Percentiles rank a stretch among this genome's conserved stretches.
These are phyloP conservation scores for Fusarium devonianum DNA, from an alignment of 2,329 filamentous ascomycete genomes.

Conservation along the genomic window DNA sequence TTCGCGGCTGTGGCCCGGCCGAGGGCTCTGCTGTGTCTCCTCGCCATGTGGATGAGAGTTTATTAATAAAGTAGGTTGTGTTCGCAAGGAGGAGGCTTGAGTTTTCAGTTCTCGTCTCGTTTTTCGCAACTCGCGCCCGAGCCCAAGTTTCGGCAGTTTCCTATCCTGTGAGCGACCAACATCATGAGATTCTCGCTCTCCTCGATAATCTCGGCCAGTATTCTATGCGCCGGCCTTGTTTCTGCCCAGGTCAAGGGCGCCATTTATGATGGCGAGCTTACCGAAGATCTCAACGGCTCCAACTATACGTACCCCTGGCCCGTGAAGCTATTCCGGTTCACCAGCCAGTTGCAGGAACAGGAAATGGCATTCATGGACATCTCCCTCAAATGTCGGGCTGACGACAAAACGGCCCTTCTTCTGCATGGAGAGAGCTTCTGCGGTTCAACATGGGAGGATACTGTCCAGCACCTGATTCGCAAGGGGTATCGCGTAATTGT, in stretches of 20 bases:
- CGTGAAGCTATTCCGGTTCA: slow-evolving; percentile 56
- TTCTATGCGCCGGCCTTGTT: slow-evolving; percentile 30
- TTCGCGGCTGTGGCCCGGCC: not conserved
- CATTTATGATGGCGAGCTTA: slow-evolving; percentile 49
- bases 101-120: not conserved
- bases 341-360: slow-evolving; percentile 55
- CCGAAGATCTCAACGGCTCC: slow-evolving; percentile 55
- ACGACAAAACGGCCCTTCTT: slow-evolving; percentile 54
- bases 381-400: slow-evolving; percentile 44
- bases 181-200: slow-evolving; percentile 40
- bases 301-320: slow-evolving; percentile 63
- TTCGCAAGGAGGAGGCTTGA: not conserved
- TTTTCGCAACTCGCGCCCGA: too few relatives aligned
- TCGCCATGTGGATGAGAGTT: not conserved
- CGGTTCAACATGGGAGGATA: slow-evolving; percentile 59
- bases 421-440: slow-evolving; percentile 66
- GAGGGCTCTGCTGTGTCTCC: not conserved
- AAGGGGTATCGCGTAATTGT: slow-evolving; percentile 60
- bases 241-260: slow-evolving; percentile 41
- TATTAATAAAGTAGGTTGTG: not conserved
- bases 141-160: too few relatives aligned
- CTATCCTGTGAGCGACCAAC: not conserved
- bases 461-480: slow-evolving; percentile 51
- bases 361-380: slow-evolving; percentile 66
- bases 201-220: slow-evolving; percentile 24